phyloP scores from a whole-genome alignment of 768 basidiomycete genomes.

The Leccinum rimulosum region DNA sequence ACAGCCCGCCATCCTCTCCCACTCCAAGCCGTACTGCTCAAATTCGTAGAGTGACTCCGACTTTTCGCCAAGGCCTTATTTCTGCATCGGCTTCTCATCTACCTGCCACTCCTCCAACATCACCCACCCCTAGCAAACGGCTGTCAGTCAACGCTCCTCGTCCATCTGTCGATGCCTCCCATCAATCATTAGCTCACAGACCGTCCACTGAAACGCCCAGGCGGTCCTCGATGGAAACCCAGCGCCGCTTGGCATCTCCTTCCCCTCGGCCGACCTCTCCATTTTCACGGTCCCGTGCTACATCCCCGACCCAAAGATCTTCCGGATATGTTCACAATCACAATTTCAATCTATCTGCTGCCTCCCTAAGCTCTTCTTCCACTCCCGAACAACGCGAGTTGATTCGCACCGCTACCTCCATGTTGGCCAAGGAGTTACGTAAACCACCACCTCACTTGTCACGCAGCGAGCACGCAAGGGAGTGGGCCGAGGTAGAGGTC shows the following conservation, averaged over 20 bases:
- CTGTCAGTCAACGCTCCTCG: slow-evolving; percentile 25
- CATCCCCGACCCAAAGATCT: slow-evolving; percentile 44
- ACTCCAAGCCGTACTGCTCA: slow-evolving; percentile 37
- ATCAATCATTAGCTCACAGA: slow-evolving; percentile 37
- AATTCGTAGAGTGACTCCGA: slow-evolving; percentile 42
- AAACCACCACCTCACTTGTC: slow-evolving; percentile 57
- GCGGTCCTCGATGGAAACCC: slow-evolving; percentile 23
- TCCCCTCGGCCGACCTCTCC: slow-evolving; percentile 43
- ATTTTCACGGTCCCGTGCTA: slow-evolving; percentile 43
- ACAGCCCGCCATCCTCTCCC: slow-evolving; percentile 39
- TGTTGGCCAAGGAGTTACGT: slow-evolving; percentile 65
- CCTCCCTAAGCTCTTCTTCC: slow-evolving; percentile 47
- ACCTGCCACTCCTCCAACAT: slow-evolving; percentile 35
- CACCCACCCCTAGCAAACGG: slow-evolving; percentile 31
- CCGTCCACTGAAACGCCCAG: slow-evolving; percentile 26
- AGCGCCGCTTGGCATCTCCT: slow-evolving; percentile 26
- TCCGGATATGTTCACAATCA: slow-evolving; percentile 49
- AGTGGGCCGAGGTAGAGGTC: slow-evolving; percentile 77
- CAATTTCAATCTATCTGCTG: slow-evolving; percentile 57
- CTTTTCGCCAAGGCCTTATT: slow-evolving; percentile 39
- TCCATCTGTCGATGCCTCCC: slow-evolving; percentile 30
- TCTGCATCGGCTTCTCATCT: slow-evolving; percentile 54
- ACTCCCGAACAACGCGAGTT: slow-evolving; percentile 64
- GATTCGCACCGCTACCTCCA: slow-evolving; percentile 60
- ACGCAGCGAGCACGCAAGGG: slow-evolving; percentile 48